A percentile compares a stretch with the other conserved stretches of the same genome.
Conservation (phyloP, 1,284 basidiomycete species). For the Puccinia triticina region DNA sequence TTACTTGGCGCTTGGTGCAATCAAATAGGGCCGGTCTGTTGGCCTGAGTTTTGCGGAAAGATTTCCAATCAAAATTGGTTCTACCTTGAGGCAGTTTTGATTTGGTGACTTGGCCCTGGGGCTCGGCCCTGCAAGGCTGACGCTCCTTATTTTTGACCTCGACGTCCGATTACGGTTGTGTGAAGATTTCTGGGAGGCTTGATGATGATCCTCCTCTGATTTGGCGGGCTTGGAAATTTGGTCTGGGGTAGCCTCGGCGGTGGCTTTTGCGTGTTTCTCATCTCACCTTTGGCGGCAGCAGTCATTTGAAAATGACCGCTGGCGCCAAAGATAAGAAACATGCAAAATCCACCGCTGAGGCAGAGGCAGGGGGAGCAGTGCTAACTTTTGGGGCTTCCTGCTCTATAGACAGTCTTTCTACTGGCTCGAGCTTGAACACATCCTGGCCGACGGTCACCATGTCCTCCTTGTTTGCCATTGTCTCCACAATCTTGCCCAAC, state of each 20-base stretch:
- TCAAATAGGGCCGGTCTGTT: conserved; percentile 58
- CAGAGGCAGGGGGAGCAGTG: not conserved
- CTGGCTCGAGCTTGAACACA: conserved; percentile 85
- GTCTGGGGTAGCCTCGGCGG: conserved; percentile 20
- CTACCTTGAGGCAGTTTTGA: conserved; percentile 38
- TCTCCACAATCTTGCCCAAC: conserved; percentile 83
- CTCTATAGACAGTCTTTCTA: conserved; percentile 67
- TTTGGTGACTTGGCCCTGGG: conserved; percentile 42
- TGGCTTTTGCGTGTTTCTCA: conserved; percentile 33
- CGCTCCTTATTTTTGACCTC: conserved; percentile 39
- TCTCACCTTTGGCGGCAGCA: conserved; percentile 4
- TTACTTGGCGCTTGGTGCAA: conserved; percentile 44
- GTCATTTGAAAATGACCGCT: too few species aligned
- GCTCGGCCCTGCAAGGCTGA: conserved; percentile 39
- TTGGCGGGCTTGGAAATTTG: not conserved
- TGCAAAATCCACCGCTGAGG: too few species aligned
- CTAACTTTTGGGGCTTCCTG: conserved; percentile 55
- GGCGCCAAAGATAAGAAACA: too few species aligned
- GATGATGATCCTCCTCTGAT: not conserved
- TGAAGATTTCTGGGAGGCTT: conserved; percentile 17
- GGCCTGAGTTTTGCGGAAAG: conserved; percentile 62
- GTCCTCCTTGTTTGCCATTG: conserved; percentile 86
- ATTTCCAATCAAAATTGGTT: conserved; percentile 28
- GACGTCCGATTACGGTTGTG: conserved; percentile 41
- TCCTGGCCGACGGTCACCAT: conserved; percentile 95